phyloP scores from a whole-genome alignment of 225 moss, liverwort and hornwort species.

The Pseudoscleropodium purum region DNA sequence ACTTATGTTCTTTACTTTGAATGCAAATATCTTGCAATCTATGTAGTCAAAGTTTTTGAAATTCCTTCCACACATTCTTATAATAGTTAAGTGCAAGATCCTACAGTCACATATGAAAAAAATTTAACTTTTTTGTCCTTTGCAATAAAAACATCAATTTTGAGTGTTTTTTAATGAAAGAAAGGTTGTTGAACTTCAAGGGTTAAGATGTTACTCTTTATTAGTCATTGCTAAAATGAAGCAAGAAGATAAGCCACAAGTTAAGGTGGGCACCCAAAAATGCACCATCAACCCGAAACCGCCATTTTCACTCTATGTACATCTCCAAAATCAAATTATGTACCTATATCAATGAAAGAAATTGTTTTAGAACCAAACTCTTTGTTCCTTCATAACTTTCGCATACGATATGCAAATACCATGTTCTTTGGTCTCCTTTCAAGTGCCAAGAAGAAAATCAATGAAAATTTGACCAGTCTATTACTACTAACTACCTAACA shows the following conservation, averaged over 20 bases:
- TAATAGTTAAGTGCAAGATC: background rate
- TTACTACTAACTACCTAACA: background rate
- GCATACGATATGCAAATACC: background rate
- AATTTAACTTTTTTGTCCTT: background rate
- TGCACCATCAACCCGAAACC: rapidly evolving
- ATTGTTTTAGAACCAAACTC: background rate
- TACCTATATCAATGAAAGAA: background rate
- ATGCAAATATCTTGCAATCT: background rate
- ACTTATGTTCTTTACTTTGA: background rate
- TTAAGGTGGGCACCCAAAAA: background rate
- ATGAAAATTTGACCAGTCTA: background rate
- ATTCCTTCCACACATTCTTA: background rate
- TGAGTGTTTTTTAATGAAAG: background rate
- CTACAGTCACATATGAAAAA: background rate
- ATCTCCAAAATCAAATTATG: background rate
- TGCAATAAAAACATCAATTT: rapidly evolving
- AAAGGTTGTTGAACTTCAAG: rapidly evolving
- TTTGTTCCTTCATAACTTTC: background rate
- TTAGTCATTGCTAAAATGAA: background rate
- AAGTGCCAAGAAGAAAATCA: background rate
- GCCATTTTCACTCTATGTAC: rapidly evolving
- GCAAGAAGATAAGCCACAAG: background rate
- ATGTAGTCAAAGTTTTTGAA: rapidly evolving
- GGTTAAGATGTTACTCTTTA: rapidly evolving
- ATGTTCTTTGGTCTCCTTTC: background rate